phyloP scores from a whole-genome alignment of 2,329 filamentous ascomycete genomes.

The Colletotrichum cuscutae region DNA sequence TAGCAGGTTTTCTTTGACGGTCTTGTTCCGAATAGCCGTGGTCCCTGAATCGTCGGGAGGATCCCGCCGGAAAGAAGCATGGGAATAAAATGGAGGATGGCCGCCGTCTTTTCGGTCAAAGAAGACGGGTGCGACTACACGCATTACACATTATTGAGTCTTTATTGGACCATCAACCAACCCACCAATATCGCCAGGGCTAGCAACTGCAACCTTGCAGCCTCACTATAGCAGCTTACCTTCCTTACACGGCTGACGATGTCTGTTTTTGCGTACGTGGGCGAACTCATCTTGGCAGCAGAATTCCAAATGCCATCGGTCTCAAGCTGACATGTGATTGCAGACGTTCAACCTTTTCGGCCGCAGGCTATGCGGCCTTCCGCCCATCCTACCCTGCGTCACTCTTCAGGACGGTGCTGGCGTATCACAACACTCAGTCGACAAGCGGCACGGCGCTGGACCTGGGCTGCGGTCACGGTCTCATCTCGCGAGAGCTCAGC shows the following conservation, averaged over 20 bases:
- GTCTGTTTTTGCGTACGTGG: constrained; percentile 59
- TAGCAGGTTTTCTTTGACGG: not conserved
- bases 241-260: constrained; percentile 42
- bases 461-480: constrained; percentile 72
- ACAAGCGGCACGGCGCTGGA: constrained; percentile 57
- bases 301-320: not conserved
- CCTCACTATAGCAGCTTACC: not conserved
- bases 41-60: not conserved
- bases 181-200: not conserved
- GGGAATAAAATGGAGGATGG: constrained; percentile 2
- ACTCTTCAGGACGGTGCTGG: constrained; percentile 64
- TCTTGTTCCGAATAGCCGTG: not conserved
- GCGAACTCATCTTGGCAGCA: not conserved
- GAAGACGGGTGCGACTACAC: not conserved
- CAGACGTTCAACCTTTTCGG: constrained; percentile 66
- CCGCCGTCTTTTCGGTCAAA: not conserved
- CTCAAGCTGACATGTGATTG: constrained; percentile 29
- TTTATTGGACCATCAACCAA: constrained; percentile 6
- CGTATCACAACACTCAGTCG: constrained; percentile 58
- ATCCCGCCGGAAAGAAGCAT: not conserved
- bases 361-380: constrained; percentile 68
- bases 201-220: not conserved
- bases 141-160: constrained; percentile 5
- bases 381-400: constrained; percentile 67
- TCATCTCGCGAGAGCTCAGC: constrained; percentile 64